Evolutionary conservation across 768 basidiomycete species (phyloP).

Genomic region (Boletus insuetus): DNA sequence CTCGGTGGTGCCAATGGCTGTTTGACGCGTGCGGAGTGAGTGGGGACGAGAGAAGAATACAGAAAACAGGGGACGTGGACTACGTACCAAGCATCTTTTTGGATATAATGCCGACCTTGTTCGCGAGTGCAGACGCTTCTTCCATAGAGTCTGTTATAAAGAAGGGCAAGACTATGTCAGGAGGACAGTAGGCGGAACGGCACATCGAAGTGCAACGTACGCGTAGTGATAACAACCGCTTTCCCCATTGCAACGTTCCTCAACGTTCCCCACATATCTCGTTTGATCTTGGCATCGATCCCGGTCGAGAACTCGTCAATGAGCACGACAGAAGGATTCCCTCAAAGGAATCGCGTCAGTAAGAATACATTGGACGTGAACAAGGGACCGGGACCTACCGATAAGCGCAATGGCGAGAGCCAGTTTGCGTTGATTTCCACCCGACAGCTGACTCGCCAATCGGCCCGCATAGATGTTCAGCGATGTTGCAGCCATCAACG

Average conservation of each 20-base stretch:
- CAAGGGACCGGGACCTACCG: conserved; percentile 34
- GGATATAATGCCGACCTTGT: conserved; percentile 74
- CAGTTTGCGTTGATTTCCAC: conserved; percentile 78
- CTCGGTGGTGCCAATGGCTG: conserved; percentile 66
- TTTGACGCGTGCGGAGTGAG: not conserved
- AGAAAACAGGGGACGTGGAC: not conserved
- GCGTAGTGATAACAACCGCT: conserved; percentile 70
- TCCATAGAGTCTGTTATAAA: conserved; percentile 70
- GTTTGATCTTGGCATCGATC: conserved; percentile 78
- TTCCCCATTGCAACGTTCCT: conserved; percentile 63
- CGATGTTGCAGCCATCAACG: conserved; percentile 57
- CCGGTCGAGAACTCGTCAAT: conserved; percentile 86
- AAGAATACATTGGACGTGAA: not conserved
- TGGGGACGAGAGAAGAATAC: not conserved
- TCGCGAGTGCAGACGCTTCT: conserved; percentile 75
- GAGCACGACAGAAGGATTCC: conserved; percentile 73
- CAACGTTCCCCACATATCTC: conserved; percentile 79
- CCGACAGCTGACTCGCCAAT: conserved; percentile 70
- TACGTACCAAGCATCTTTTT: conserved; percentile 59
- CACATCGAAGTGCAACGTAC: conserved; percentile 35
- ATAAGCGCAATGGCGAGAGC: conserved; percentile 75
- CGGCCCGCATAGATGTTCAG: conserved; percentile 62
- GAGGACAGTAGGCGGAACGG: not conserved
- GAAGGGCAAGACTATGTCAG: not conserved
- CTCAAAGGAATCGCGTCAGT: conserved; percentile 30